Conservation (phyloP, 345 rosid genomes). For the Bretschneidera sinensis region DNA sequence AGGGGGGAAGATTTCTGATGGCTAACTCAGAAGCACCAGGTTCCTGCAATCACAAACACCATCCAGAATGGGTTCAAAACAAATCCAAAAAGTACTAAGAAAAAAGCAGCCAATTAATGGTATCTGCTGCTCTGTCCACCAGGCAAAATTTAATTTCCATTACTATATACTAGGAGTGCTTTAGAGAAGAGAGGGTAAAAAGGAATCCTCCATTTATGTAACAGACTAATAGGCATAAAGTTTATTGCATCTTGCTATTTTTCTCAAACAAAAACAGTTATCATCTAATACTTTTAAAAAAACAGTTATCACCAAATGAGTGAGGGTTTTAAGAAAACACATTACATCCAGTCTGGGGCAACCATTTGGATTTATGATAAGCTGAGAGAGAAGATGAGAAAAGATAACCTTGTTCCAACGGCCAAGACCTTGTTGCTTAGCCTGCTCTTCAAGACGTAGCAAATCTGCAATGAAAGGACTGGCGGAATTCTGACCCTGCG, state of each 20-base stretch:
- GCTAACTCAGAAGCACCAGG: conserved; percentile 85
- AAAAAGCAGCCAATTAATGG: not conserved
- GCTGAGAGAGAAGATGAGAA: not conserved
- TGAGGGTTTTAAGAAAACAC: no score
- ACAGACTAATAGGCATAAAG: no score
- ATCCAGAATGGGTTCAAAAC: not conserved
- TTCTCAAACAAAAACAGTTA: no score
- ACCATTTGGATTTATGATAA: not conserved
- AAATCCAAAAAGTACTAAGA: not conserved
- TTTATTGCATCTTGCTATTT: no score
- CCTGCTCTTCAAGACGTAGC: conserved; percentile 64
- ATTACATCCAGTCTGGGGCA: not conserved
- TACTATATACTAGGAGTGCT: no score
- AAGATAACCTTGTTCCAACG: conserved; percentile 77
- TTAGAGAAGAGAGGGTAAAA: not conserved
- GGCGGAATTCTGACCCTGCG: conserved; percentile 76
- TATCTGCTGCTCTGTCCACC: no score
- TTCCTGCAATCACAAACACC: conserved; percentile 33
- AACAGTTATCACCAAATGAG: no score
- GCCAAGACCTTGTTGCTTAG: conserved; percentile 76
- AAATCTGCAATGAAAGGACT: conserved; percentile 78
- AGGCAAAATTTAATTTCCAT: no score
- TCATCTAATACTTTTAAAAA: no score
- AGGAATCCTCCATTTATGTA: not conserved
- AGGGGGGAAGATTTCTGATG: conserved; percentile 82